Evolutionary conservation across 2,329 filamentous ascomycete species (phyloP), one percentile per base, ranked within the genome.

Genomic region (Xylariaceae sp.): DNA sequence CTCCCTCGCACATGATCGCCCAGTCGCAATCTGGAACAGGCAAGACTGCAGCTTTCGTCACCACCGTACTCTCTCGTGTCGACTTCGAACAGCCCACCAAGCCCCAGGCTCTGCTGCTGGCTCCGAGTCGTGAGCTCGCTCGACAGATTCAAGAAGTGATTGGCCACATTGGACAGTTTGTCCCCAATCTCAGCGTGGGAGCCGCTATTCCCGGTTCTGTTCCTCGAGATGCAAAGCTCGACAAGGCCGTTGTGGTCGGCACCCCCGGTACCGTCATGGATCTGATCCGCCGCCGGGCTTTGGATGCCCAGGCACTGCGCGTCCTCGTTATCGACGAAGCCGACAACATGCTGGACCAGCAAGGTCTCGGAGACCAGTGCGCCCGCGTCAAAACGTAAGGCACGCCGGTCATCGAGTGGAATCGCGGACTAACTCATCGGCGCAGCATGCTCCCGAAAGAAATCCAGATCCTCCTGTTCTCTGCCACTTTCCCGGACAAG

Each of bases 11-110:
- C 62, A 83, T 98, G 74, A 90, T 98, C 54, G 92, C 89, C 3
- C 92, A 98, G 63, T 98, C 92, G n/a, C 92, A 98, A 61, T 98
- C 92, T 2, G 92, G 92, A 49, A 98, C 92, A 14, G 92, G 92
- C 54, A 98, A 98, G 70, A 98, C 92, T 0, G 92, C 89, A 14
- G 92, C 92, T 15, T 98, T 98, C 59, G 85, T 92, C 29, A 80
- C 94, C 42, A 94, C 94, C 40, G 83, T 94, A 40, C 73, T 98
- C 25, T 84, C 84, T 38, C 86, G 92, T 43, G 64, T 96, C 54
- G 87, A 98, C 53, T 74, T 89, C 38, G 67, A 55, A 32, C 71
- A 75, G 43, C 70, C 79, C 14, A 64, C 76, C 18, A 69, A 75
- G 44, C 89, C 90, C 2, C 92, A 98, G 64, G 88, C 88, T 11